Evolutionary conservation across 2,329 filamentous ascomycete species (phyloP).

Genomic region (Curvularia spicifera): DNA sequence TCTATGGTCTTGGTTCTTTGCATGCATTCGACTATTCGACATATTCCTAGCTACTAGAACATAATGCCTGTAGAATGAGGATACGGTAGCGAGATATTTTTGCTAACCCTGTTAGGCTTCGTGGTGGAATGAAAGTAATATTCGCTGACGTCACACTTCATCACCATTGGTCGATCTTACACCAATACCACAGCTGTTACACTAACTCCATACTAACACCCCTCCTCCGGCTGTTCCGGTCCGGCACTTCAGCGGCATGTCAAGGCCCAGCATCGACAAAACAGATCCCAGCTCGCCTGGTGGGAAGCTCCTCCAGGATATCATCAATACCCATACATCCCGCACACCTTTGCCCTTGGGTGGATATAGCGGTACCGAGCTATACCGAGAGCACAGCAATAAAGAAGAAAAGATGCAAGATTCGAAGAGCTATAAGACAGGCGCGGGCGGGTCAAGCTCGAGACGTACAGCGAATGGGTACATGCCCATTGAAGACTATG

Average conservation of each 20-base stretch:
- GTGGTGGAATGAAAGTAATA: background rate
- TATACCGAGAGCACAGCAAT: constrained; percentile 15
- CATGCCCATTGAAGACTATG: constrained; percentile 68
- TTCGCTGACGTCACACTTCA: constrained; percentile 4
- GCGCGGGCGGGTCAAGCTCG: constrained; percentile 21
- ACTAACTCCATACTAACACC: background rate
- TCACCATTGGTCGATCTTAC: constrained; percentile 1
- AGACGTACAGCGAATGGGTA: constrained; percentile 36
- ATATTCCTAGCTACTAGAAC: background rate
- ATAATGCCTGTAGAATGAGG: background rate
- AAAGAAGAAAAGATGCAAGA: constrained; percentile 24
- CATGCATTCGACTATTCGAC: too few relatives aligned
- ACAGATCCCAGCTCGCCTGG: constrained; percentile 9
- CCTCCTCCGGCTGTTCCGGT: constrained; percentile 6
- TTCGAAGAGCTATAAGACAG: constrained; percentile 16
- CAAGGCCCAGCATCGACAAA: constrained; percentile 10
- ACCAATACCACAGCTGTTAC: constrained; percentile 6
- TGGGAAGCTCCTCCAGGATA: constrained; percentile 19
- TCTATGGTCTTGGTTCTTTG: too few relatives aligned
- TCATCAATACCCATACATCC: constrained; percentile 17
- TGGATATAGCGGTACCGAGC: constrained; percentile 18
- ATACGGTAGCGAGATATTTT: background rate
- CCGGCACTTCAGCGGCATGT: constrained; percentile 16
- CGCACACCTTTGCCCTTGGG: constrained; percentile 14
- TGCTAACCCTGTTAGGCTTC: background rate